phyloP scores from a whole-genome alignment of 331 rosid species.

The Cucumis variabilis region DNA sequence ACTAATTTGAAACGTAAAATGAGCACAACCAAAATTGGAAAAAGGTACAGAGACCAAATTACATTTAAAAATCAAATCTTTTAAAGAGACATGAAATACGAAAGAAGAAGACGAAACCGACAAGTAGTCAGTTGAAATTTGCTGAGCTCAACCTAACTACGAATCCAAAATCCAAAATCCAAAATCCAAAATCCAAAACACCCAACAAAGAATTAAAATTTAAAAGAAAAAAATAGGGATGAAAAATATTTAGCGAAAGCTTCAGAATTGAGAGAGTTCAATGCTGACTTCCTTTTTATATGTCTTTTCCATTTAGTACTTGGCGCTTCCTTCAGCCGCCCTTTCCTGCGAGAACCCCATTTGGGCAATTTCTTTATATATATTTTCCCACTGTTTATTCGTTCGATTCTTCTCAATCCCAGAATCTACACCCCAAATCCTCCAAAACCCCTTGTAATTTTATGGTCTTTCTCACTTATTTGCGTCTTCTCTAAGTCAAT shows the following conservation, averaged over 20 bases:
- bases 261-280: constrained; percentile 18
- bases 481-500: constrained; percentile 20
- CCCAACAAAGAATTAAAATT: not conserved
- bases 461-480: constrained; percentile 30
- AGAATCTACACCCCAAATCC: not conserved
- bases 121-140: constrained; percentile 8
- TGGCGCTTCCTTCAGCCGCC: constrained; percentile 48
- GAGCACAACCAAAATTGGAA: not conserved
- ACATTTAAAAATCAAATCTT: not conserved
- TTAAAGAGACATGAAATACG: not conserved
- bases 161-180: constrained; percentile 6
- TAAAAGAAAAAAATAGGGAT: not conserved
- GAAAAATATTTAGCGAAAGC: not conserved
- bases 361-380: constrained; percentile 31
- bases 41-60: not conserved
- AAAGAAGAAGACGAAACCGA: not conserved
- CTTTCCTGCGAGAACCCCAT: constrained; percentile 33
- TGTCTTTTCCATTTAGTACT: constrained; percentile 12
- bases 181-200: constrained; percentile 19
- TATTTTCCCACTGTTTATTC: constrained; percentile 35
- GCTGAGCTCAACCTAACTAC: constrained; percentile 14
- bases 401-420: constrained; percentile 50
- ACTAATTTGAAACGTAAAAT: no score
- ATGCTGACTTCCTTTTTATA: constrained; percentile 25
- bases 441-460: constrained; percentile 11